These are phyloP conservation scores for Prunus mongolica DNA, from an alignment of 306 rosid genomes.

Conservation along the genomic window DNA sequence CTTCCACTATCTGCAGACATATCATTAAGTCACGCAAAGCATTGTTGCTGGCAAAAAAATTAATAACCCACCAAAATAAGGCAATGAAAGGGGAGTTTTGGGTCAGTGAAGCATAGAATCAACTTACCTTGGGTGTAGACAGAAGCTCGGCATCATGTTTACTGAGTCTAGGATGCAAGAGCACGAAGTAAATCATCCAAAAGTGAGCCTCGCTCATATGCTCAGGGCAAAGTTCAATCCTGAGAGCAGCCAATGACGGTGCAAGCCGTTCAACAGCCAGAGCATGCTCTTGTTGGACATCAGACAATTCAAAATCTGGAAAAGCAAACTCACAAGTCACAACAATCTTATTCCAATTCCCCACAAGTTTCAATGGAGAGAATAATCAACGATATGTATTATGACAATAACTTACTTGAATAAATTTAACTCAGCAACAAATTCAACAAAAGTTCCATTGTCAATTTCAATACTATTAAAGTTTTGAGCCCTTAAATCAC, in stretches of 20 bases:
- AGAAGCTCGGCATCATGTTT: conserved; percentile 59
- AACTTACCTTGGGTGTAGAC: conserved; percentile 74
- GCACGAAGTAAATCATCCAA: conserved; percentile 86
- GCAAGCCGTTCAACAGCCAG: conserved; percentile 74
- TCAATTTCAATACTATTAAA: no score
- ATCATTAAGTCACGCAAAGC: conserved; percentile 13
- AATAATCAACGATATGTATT: neutral
- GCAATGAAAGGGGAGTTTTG: neutral
- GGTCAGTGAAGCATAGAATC: neutral
- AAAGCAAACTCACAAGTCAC: neutral
- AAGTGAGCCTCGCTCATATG: conserved; percentile 77
- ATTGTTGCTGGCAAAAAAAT: neutral
- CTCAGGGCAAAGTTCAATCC: conserved; percentile 83
- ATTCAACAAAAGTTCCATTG: neutral
- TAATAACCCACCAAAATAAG: neutral
- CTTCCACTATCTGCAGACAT: conserved; percentile 66
- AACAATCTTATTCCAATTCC: neutral
- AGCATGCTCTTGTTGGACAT: conserved; percentile 85
- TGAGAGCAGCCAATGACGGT: conserved; percentile 69
- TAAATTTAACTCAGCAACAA: neutral
- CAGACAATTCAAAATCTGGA: conserved; percentile 78
- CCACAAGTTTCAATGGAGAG: neutral
- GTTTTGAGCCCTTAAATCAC: neutral
- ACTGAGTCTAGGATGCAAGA: conserved; percentile 63
- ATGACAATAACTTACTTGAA: neutral